Conservation (phyloP, 164 flowering plant species). For the Nelumbo lutea region DNA sequence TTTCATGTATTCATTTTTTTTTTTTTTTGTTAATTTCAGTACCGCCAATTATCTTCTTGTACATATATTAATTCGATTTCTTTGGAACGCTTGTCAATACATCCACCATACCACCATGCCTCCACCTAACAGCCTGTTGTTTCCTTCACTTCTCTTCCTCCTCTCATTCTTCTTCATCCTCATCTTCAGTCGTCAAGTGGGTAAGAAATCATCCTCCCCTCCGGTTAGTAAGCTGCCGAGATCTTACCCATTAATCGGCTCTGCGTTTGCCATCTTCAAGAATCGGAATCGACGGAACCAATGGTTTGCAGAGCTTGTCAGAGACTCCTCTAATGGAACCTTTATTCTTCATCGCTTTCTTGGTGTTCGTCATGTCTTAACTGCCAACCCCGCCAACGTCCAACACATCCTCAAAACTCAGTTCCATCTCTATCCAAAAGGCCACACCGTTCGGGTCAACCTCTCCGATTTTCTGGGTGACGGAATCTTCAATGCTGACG, state of each 20-base stretch:
- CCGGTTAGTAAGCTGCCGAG: conserved; percentile 17
- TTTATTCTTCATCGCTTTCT: conserved; percentile 24
- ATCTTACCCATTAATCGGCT: conserved; percentile 39
- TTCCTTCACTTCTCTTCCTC: neutral
- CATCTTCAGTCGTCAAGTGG: neutral
- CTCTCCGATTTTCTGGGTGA: conserved; percentile 36
- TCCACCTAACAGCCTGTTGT: too few relatives aligned
- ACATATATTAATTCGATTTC: too few relatives aligned
- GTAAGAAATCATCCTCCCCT: neutral
- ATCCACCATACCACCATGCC: too few relatives aligned
- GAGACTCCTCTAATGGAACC: conserved; percentile 32
- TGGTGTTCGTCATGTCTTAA: conserved; percentile 21
- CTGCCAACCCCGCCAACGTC: conserved; percentile 47
- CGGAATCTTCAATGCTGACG: conserved; percentile 24
- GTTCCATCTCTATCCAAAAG: conserved; percentile 41
- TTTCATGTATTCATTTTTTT: too few relatives aligned
- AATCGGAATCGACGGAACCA: conserved; percentile 15
- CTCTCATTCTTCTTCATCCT: conserved; percentile 2
- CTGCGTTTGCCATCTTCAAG: conserved; percentile 8
- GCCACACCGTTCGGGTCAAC: conserved; percentile 3
- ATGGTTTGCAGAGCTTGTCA: conserved; percentile 31
- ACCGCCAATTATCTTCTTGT: too few relatives aligned
- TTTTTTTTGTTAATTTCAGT: too few relatives aligned
- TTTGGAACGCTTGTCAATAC: too few relatives aligned
- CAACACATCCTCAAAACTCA: conserved; percentile 50